Base-by-base conservation (phyloP, 2,329 filamentous ascomycete genomes). In the Pseudocercospora fijiensis region DNA sequence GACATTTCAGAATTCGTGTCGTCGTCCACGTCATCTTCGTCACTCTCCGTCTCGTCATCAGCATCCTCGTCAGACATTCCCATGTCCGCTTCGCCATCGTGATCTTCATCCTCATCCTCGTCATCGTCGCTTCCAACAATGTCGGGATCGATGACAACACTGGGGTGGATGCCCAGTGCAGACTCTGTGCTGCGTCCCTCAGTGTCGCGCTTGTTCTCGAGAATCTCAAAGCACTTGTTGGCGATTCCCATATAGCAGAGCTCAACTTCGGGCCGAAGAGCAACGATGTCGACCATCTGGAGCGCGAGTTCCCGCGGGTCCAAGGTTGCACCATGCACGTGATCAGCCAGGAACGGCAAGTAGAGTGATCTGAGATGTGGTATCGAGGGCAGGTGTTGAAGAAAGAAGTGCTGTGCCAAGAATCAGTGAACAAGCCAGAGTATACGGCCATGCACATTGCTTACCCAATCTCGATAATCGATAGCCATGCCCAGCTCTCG, bases 211-310 rank as follows among this genome's bases (percentile, higher is more conserved):
- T 62, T 63, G 33, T 82, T 83, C 75, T 95, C 91, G 7, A 92
- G 77, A 30, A 95, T 89, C 75, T 95, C 91, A 72, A 90, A 95
- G 76, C 91, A 95, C 76, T 92, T 93, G 45, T 80, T 81, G n/a
- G 83, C 83, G 60, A 95, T 85, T 18, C 89, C 91, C 70, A 94
- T 84, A 72, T 93, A 94, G 75, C 88, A 91, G 13, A 95, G 81
- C 71, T 89, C 87, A 26, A 93, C 85, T 69, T 93, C 90, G 0
- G 90, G 89, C 4, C 90, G 84, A 16, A 95, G 80, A 11, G 89
- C 87, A 60, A 94, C 87, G 52, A 93, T 90, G 74, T 94, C 90
- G 30, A 92, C 83, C 53, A 94, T 85, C 73, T 93, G 89, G 66
- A 91, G 80, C 0, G 90, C 90, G 28, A 92, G 81, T 73, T 95